Base-by-base conservation (phyloP, 768 basidiomycete genomes). In the Thelephora ganbajun region DNA sequence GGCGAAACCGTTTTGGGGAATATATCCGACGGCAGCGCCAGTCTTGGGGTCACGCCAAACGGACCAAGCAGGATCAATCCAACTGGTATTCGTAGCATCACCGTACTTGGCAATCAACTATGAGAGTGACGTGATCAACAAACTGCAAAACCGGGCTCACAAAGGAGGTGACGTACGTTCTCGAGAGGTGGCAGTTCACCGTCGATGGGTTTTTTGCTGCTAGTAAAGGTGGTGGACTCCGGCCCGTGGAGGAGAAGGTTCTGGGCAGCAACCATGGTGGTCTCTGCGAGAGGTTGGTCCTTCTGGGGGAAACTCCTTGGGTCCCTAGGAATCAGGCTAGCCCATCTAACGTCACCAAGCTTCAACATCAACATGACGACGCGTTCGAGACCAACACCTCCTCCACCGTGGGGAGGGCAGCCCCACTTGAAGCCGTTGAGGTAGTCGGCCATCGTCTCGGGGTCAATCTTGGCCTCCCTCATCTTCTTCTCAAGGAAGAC, bases 291-390 rank as follows among this genome's bases (percentile, higher is more conserved):
- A 33, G 61, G 58, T 43, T 56, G 51, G 13, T 22, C 39, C 30
- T 46, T 47, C 52, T 50, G 54, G 45, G 50, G 12, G 74, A 97
- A 70, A 48, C 93, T 76, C 68, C 86, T 92, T 43, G 96, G 96
- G 67, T 99, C 96, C 55, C 96, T 77, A 11, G 96, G 96, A 79
- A 98, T 96, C 57, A 98, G 61, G 18, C 83, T 85, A 20, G 91
- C 91, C 50, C 89, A 72, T 47, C 94, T 74, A 57, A 98, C 86
- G 69, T 98, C 93, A 65, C 83, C 86, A 51, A 99, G 74, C 68
- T 94, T 92, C 62, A 99, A 70, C 77, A 92, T 98, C 52, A 99
- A 69, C 92, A 98, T 97, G 58, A 98, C 67, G 35, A 99, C 88
- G 46, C 91, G 84, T 64, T 96, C 92, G 49, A 93, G 72, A 43